These are phyloP conservation scores for Sporothrix pallida DNA, from an alignment of 2,329 filamentous ascomycete species.

Conservation along the genomic window DNA sequence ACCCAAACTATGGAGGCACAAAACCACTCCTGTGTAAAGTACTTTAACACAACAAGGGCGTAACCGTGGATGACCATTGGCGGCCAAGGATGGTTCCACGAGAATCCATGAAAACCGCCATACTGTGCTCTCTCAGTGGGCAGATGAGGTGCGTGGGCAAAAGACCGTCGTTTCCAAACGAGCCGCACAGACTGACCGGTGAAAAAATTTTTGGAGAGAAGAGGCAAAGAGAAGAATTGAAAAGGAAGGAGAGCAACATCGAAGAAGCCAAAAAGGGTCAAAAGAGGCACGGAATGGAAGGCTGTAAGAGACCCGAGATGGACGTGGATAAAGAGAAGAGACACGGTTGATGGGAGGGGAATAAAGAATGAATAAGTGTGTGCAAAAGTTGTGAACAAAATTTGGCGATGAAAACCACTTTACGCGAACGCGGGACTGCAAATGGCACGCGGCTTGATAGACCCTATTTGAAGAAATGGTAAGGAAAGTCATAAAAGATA, in stretches of 20 bases:
- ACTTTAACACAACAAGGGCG: background rate
- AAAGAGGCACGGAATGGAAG: background rate
- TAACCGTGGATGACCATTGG: background rate
- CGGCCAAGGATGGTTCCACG: background rate
- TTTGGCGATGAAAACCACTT: background rate
- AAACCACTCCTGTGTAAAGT: background rate
- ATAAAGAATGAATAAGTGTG: background rate
- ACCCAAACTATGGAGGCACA: background rate
- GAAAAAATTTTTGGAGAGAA: background rate
- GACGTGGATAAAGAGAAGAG: background rate
- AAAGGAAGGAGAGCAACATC: too few species aligned
- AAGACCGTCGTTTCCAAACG: background rate
- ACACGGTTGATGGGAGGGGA: background rate
- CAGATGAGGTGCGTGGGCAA: background rate
- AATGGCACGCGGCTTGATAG: background rate
- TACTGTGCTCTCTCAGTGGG: too few species aligned
- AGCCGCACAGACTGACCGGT: slow-evolving; percentile 11
- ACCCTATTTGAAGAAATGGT: too few species aligned
- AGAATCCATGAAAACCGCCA: too few species aligned
- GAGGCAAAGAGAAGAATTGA: background rate
- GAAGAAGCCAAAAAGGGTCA: background rate
- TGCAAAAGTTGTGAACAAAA: background rate
- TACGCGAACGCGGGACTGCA: background rate
- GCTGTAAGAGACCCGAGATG: too few species aligned
- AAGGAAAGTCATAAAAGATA: too few species aligned